Conservation (phyloP, 441 rosid genomes). For the Populus hybrid region DNA sequence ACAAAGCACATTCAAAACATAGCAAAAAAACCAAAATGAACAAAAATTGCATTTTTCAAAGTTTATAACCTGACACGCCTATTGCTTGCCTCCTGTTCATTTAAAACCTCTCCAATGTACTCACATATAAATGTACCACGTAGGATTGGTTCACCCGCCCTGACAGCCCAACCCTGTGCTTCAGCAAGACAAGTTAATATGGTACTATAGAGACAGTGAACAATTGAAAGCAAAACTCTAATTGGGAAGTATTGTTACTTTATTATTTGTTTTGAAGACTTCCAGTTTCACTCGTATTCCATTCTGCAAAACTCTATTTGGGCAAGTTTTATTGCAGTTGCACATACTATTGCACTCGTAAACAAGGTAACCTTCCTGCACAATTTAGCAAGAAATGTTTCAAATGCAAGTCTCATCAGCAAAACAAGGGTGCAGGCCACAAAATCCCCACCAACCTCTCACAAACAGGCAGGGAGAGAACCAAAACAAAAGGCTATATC, state of each 20-base stretch:
- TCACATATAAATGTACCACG: slow-evolving; percentile 89
- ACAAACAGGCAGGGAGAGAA: not conserved
- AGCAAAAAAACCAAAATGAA: slow-evolving; percentile 1
- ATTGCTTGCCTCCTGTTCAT: slow-evolving; percentile 60
- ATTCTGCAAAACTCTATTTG: slow-evolving; percentile 89
- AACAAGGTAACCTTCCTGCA: slow-evolving; percentile 98
- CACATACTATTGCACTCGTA: slow-evolving; percentile 93
- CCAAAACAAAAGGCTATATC: slow-evolving; percentile 1
- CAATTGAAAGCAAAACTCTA: slow-evolving; percentile 15
- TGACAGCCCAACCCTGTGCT: slow-evolving; percentile 90
- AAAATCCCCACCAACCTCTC: no score
- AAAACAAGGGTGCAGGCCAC: not conserved
- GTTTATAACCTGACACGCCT: slow-evolving; percentile 61
- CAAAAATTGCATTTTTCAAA: slow-evolving; percentile 8
- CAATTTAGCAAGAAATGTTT: slow-evolving; percentile 15
- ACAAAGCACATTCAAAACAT: slow-evolving; percentile 12
- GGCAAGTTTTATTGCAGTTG: slow-evolving; percentile 70
- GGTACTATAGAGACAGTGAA: slow-evolving; percentile 9
- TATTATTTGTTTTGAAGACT: slow-evolving; percentile 71
- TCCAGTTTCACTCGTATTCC: slow-evolving; percentile 73
- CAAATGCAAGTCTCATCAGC: slow-evolving; percentile 12
- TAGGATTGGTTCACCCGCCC: slow-evolving; percentile 81
- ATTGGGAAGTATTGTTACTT: slow-evolving; percentile 41
- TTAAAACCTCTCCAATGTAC: slow-evolving; percentile 80
- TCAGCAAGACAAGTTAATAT: slow-evolving; percentile 13